Evolutionary conservation across 306 rosid genomes (phyloP).

Genomic region (Sphenostylis stenocarpa): DNA sequence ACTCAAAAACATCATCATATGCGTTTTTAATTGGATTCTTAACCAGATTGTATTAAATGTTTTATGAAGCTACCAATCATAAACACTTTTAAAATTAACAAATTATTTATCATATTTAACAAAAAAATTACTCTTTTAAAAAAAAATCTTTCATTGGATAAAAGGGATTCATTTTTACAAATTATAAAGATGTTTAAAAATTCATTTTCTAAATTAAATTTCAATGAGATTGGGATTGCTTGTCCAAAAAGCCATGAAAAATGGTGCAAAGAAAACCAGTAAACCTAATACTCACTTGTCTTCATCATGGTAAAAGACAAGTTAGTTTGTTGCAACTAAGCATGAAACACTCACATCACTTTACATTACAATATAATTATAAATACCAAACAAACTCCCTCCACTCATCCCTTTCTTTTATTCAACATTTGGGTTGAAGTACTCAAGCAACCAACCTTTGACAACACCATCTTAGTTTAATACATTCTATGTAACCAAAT

Average conservation of each 20-base stretch:
- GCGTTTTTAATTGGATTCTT: too few relatives aligned
- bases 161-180: too few relatives aligned
- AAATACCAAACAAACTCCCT: background rate
- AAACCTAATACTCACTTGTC: slow-evolving; percentile 42
- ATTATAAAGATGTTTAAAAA: too few relatives aligned
- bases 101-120: too few relatives aligned
- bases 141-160: too few relatives aligned
- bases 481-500: background rate
- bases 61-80: too few relatives aligned
- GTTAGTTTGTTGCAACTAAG: slow-evolving; percentile 40
- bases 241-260: slow-evolving; percentile 13
- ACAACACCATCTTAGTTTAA: background rate
- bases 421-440: slow-evolving; percentile 2
- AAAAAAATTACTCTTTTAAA: too few relatives aligned
- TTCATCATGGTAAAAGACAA: slow-evolving; percentile 25
- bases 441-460: background rate
- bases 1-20: too few relatives aligned
- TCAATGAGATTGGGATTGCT: too few relatives aligned
- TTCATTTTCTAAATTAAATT: too few relatives aligned
- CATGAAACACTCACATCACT: slow-evolving; percentile 24
- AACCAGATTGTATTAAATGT: too few relatives aligned
- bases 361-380: background rate
- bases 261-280: background rate
- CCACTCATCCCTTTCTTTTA: background rate
- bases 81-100: too few relatives aligned